Evolutionary conservation across 2,329 filamentous ascomycete species (phyloP), one percentile per base, ranked within the genome.

Genomic region (Chrysoporthe cubensis): DNA sequence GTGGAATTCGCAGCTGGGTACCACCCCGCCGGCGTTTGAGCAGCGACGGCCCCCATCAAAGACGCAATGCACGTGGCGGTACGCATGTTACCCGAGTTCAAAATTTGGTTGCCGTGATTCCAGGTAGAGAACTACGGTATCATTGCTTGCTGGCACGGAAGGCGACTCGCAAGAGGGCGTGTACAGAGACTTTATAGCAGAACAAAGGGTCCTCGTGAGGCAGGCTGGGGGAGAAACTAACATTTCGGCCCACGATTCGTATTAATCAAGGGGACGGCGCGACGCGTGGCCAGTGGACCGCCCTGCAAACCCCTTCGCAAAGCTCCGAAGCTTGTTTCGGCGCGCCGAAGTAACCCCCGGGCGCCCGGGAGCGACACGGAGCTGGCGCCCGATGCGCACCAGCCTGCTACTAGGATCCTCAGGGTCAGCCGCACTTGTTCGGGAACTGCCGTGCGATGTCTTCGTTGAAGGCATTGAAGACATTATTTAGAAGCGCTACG

Each of bases 21-120:
- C 56, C 56, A 58, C n/a, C 56, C 56, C 32, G 56, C 56, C 16
- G 56, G 56, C 32, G 56, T 58, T 42, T 34, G 16, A 16, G 56
- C 32, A 9, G 56, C 32, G 2, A 4, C 56, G 37, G 56, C 56
- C 16, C 56, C 56, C 4, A 58, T 7, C 11, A 58, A 16, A 4
- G 56, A 34, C 16, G 37, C 32, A 34, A 21, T 37, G 37, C 56
- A 58, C 34, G 18, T 40, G 56, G 4, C 14, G 16, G 56, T 18
- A 37, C 34, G 56, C 56, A 58, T 58, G 5, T 40, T 58, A 34
- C 18, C 32, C 54, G 26, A 32, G 21, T 26, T 32, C 9, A 54
- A 54, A 26, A 5, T 16, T n/a, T 54, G 6, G 9, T 13, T 4
- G 44, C 2, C 13, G 44, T 46, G 44, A 13, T 46, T 14, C 8